Conservation (phyloP, 768 basidiomycete species). For the Phylloporus scabripes region DNA sequence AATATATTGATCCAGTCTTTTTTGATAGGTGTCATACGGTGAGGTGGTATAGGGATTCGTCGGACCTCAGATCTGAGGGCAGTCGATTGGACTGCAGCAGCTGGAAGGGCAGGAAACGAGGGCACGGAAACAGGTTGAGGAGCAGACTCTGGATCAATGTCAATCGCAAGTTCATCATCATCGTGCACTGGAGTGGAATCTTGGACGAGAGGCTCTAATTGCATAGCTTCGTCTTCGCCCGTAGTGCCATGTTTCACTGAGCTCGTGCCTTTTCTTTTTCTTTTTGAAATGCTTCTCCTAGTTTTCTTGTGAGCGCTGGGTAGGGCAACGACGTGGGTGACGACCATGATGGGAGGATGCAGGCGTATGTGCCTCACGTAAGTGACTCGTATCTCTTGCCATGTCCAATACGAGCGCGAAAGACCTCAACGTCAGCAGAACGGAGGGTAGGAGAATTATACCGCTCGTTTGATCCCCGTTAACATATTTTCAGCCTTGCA, state of each 20-base stretch:
- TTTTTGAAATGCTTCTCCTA: conserved; percentile 41
- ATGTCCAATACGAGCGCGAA: conserved; percentile 20
- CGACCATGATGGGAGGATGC: conserved; percentile 34
- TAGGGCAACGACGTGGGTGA: conserved; percentile 32
- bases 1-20: conserved; percentile 96
- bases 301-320: conserved; percentile 38
- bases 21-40: conserved; percentile 95
- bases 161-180: conserved; percentile 64
- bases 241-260: conserved; percentile 5
- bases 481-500: conserved; percentile 32
- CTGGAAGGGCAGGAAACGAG: conserved; percentile 63
- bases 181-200: conserved; percentile 23
- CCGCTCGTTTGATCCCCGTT: not conserved
- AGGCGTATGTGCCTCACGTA: conserved; percentile 16
- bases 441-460: conserved; percentile 33
- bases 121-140: conserved; percentile 51
- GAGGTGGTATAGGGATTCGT: conserved; percentile 88
- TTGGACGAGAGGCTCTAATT: conserved; percentile 13
- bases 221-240: conserved; percentile 31
- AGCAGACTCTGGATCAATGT: conserved; percentile 41
- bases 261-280: conserved; percentile 19
- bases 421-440: conserved; percentile 29
- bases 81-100: conserved; percentile 47
- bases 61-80: conserved; percentile 76
- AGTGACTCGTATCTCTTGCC: conserved; percentile 1